phyloP scores from a whole-genome alignment of 805 yeast genomes.

The Ogataea ramenticola region DNA sequence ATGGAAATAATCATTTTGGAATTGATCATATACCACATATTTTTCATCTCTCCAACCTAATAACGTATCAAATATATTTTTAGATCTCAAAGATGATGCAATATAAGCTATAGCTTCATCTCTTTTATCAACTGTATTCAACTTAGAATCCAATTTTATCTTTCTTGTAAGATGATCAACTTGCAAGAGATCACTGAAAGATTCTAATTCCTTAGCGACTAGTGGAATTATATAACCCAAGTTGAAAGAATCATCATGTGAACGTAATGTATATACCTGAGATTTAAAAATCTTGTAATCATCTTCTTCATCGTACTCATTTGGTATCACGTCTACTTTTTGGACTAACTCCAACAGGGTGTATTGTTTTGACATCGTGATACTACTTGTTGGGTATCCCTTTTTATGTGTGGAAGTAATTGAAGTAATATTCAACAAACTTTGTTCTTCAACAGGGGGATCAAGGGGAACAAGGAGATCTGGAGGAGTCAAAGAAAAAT shows the following conservation, averaged over 20 bases:
- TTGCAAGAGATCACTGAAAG: neutral
- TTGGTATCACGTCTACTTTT: slow-evolving; percentile 25
- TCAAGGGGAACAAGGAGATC: too few species aligned
- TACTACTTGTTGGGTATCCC: too few species aligned
- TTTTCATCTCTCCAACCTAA: slow-evolving; percentile 84
- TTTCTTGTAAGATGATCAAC: slow-evolving; percentile 20
- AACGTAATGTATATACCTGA: slow-evolving; percentile 24
- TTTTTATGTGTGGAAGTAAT: too few species aligned
- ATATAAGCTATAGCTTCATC: slow-evolving; percentile 32
- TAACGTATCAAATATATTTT: slow-evolving; percentile 30
- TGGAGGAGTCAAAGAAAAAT: too few species aligned
- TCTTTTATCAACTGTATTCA: slow-evolving; percentile 34
- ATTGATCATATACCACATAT: slow-evolving; percentile 61
- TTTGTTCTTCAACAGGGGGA: too few species aligned
- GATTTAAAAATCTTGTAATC: slow-evolving; percentile 6
- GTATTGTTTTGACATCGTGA: neutral
- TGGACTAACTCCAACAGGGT: slow-evolving; percentile 18
- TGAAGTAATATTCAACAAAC: too few species aligned
- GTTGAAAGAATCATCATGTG: slow-evolving; percentile 28
- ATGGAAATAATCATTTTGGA: slow-evolving; percentile 49
- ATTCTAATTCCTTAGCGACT: slow-evolving; percentile 23
- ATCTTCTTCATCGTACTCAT: slow-evolving; percentile 15
- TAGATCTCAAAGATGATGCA: slow-evolving; percentile 33
- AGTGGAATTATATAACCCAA: slow-evolving; percentile 33
- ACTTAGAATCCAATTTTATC: slow-evolving; percentile 22